Evolutionary conservation across 1,284 basidiomycete species (phyloP).

Genomic region (Boletus hoseneyae): DNA sequence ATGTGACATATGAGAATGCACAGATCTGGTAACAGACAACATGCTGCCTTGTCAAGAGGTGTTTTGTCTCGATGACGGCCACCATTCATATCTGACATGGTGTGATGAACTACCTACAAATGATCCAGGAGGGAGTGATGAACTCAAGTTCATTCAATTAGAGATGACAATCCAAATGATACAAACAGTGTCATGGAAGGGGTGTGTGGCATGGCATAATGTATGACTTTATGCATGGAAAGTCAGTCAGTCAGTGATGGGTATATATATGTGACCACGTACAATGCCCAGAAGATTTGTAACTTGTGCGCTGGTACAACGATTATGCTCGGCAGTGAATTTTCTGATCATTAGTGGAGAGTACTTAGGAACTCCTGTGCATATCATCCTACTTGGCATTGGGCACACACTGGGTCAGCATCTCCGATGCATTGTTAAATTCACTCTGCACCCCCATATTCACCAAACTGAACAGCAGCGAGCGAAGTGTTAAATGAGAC

Average conservation of each 20-base stretch:
- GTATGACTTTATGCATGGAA: conserved; percentile 22
- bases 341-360: too few species aligned
- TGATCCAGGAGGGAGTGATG: conserved; percentile 37
- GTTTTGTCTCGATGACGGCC: conserved; percentile 42
- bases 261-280: conserved; percentile 9
- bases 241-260: not conserved
- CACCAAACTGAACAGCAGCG: too few species aligned
- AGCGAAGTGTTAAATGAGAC: conserved; percentile 31
- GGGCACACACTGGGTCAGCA: too few species aligned
- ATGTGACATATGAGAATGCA: conserved; percentile 28
- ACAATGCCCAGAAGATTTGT: conserved; percentile 35
- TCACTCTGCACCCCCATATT: too few species aligned
- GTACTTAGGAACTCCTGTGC: too few species aligned
- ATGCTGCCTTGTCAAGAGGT: conserved; percentile 44
- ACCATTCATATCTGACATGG: conserved; percentile 31
- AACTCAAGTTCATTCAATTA: conserved; percentile 42
- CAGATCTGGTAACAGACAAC: conserved; percentile 32
- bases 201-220: conserved; percentile 28
- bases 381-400: too few species aligned
- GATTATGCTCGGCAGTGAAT: too few species aligned
- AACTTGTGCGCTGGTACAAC: conserved; percentile 33
- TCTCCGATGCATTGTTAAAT: too few species aligned
- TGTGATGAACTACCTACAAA: conserved; percentile 29
- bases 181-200: conserved; percentile 31
- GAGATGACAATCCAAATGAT: conserved; percentile 39